These are phyloP conservation scores for Micromonas commoda DNA, from an alignment of 139 green algal genomes.

Conservation along the genomic window DNA sequence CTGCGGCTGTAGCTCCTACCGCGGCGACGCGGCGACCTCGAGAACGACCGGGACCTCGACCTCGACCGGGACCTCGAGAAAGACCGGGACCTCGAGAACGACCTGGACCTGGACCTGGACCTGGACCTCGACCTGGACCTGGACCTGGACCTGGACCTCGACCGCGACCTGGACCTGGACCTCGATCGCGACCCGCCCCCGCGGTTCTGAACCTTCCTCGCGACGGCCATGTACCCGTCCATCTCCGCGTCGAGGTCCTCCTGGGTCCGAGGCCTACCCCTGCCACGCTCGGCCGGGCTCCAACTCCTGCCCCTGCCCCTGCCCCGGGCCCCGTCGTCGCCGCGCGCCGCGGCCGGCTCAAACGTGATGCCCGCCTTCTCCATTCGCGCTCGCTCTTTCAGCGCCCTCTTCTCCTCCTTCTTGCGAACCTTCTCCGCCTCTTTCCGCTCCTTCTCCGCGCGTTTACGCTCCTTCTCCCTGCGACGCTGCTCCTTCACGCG, in stretches of 20 bases:
- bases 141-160: background rate
- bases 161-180: background rate
- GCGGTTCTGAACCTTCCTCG: background rate
- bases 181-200: background rate
- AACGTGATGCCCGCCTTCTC: slow-evolving; percentile 21
- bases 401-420: slow-evolving; percentile 6
- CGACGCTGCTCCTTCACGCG: slow-evolving; percentile 25
- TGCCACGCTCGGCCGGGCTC: background rate
- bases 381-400: slow-evolving; percentile 20
- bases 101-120: background rate
- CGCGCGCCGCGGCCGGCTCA: background rate
- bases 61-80: background rate
- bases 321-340: background rate
- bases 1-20: background rate
- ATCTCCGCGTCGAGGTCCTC: no score
- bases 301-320: background rate
- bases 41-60: background rate
- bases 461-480: slow-evolving; percentile 36
- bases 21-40: background rate
- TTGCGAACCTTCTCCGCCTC: slow-evolving; percentile 4
- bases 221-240: no score
- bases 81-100: background rate
- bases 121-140: slow-evolving; percentile 5
- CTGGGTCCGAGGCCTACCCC: no score
- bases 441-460: slow-evolving; percentile 24